A percentile compares a stretch with the other conserved stretches of the same genome.
These are phyloP conservation scores for Mitragyna speciosa DNA, from an alignment of 257 asterid species.

Conservation along the genomic window DNA sequence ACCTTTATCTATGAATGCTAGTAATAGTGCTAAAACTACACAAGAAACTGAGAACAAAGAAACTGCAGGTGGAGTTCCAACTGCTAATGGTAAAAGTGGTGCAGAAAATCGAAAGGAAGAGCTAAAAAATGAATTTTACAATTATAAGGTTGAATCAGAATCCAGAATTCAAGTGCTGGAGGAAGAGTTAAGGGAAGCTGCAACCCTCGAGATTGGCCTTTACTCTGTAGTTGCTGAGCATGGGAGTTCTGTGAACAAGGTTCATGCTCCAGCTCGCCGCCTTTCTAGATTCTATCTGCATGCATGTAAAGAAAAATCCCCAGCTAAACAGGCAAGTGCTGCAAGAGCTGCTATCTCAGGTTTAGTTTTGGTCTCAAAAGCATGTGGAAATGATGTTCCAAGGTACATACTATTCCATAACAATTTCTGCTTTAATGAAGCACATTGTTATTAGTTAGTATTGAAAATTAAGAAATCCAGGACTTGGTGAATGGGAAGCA, in stretches of 20 bases:
- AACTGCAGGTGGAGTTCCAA: constrained; percentile 31
- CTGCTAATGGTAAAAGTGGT: constrained; percentile 24
- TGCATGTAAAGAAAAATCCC: constrained; percentile 56
- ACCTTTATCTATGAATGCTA: constrained; percentile 32
- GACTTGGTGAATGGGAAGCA: background rate
- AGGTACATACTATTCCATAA: constrained; percentile 43
- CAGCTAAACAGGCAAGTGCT: constrained; percentile 68
- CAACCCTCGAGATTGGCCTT: constrained; percentile 75
- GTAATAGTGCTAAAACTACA: constrained; percentile 26
- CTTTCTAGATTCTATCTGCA: constrained; percentile 71
- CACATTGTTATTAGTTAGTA: background rate
- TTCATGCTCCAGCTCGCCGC: constrained; percentile 89
- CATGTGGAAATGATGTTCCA: constrained; percentile 92
- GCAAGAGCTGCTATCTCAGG: constrained; percentile 86
- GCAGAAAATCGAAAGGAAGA: constrained; percentile 31
- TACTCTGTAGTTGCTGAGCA: constrained; percentile 84
- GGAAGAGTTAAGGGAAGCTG: constrained; percentile 81
- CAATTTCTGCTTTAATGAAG: background rate
- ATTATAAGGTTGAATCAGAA: constrained; percentile 47
- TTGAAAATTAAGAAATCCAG: background rate
- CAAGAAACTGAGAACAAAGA: constrained; percentile 32
- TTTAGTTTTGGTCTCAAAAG: constrained; percentile 76
- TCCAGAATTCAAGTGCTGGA: constrained; percentile 61
- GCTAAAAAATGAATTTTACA: constrained; percentile 33
- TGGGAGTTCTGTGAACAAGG: constrained; percentile 67